Base-by-base conservation (phyloP, 2,329 filamentous ascomycete species). In the Nemania sp. region DNA sequence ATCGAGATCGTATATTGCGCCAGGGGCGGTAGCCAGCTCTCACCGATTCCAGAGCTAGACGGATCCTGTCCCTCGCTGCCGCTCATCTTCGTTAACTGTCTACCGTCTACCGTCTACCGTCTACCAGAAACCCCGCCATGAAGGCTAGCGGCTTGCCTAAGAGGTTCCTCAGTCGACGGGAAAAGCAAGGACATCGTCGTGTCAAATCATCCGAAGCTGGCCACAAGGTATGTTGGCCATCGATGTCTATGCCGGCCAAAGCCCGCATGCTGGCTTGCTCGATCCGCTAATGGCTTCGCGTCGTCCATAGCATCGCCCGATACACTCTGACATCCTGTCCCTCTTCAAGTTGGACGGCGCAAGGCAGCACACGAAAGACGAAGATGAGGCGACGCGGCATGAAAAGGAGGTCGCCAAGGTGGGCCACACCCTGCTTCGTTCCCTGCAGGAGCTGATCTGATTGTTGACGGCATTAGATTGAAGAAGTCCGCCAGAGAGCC, bases 151-250 rank as follows among this genome's bases (percentile, higher is more conserved):
- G 80, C 65, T 76, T 83, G 61, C 81, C 81, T 50, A 87, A 84
- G 72, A 87, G 88, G 69, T 87, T 92, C 73, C 85, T 90, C 62
- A 90, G 85, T 74, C 81, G 88, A 67, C 85, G 88, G 67, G 89
- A 91, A 70, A 91, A 85, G 76, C 81, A 80, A 73, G 80, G 77
- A 39, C 82, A 85, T 66, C 79, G 78, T 59, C 81, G 83, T 61
- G 81, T 79, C 69, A 85, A 83, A 68, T 86, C 84, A 48, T 79
- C 80, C 18, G 83, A 86, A 57, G 79, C 82, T 21, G 74, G 77
- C 21, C 79, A 79, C 64, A 86, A 83, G 79, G 84, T 85, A 75
- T 60, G 49, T 56, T 54, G 11, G 5, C 35, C 40, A 7, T 21
- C 18, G 9, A 21, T 18, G 6, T n/a, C n/a, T 10, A 25, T n/a